Percentiles rank a stretch among this genome's conserved stretches.
Evolutionary conservation across 495 filamentous ascomycete species (phyloP).

Genomic region (Xylaria curta): DNA sequence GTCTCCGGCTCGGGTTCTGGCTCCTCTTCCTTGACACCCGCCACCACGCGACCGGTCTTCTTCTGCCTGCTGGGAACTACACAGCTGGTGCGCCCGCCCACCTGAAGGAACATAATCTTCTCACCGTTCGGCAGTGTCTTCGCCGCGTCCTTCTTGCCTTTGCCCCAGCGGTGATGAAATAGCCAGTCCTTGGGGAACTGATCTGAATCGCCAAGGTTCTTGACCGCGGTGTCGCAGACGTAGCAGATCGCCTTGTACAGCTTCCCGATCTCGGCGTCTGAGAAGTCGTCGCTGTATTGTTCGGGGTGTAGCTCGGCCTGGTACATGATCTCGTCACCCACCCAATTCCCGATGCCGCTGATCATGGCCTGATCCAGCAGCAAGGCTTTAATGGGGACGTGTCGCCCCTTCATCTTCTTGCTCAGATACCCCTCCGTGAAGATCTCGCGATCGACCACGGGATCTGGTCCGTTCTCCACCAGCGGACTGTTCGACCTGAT

Average conservation of each 20-base stretch:
- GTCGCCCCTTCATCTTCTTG: conserved; percentile 71
- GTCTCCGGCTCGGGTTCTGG: conserved; percentile 33
- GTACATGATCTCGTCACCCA: conserved; percentile 84
- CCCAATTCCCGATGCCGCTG: conserved; percentile 96
- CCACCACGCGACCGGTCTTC: conserved; percentile 58
- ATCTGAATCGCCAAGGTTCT: conserved; percentile 78
- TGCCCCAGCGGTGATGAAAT: conserved; percentile 89
- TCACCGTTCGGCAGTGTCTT: conserved; percentile 79
- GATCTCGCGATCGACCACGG: conserved; percentile 78
- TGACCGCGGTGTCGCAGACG: conserved; percentile 80
- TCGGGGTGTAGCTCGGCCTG: conserved; percentile 75
- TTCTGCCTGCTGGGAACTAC: conserved; percentile 86
- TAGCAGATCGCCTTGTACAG: conserved; percentile 77
- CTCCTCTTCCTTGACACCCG: conserved; percentile 45
- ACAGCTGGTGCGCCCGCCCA: conserved; percentile 88
- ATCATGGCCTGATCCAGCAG: conserved; percentile 88
- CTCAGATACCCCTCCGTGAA: conserved; percentile 75
- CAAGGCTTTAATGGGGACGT: conserved; percentile 84
- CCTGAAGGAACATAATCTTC: conserved; percentile 80
- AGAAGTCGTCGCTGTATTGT: conserved; percentile 85
- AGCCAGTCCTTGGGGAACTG: conserved; percentile 91
- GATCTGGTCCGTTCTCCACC: conserved; percentile 91
- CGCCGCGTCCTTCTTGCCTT: conserved; percentile 77
- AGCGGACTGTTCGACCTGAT: conserved; percentile 82
- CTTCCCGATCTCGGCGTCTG: conserved; percentile 69